Conservation (phyloP, 2,329 filamentous ascomycete species). For the Hypoxylon sp. region DNA sequence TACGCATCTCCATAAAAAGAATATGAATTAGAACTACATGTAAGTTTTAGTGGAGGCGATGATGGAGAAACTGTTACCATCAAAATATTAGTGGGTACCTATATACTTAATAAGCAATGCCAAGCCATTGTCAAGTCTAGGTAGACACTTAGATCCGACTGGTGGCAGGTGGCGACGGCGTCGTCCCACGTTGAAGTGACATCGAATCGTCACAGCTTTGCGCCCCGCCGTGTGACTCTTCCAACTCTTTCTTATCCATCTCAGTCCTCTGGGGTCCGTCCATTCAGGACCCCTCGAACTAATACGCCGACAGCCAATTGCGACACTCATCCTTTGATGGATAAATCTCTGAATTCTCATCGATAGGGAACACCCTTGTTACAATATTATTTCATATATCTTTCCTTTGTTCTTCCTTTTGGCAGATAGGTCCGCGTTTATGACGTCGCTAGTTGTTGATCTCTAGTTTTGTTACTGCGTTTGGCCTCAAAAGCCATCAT, state of each 20-base stretch:
- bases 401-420: constrained; percentile 2
- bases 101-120: not conserved
- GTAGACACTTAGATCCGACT: constrained; percentile 1
- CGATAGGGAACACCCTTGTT: constrained; percentile 8
- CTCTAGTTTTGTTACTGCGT: constrained; percentile 4
- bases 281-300: constrained; percentile 51
- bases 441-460: constrained; percentile 38
- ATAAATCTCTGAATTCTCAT: constrained; percentile 9
- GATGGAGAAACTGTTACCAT: not conserved
- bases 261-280: constrained; percentile 52
- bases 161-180: constrained; percentile 18
- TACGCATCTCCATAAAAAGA: too few relatives aligned
- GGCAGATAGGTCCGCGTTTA: constrained; percentile 16
- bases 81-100: not conserved
- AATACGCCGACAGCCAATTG: constrained; percentile 18
- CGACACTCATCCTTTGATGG: constrained; percentile 21
- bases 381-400: not conserved
- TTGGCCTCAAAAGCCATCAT: constrained; percentile 41
- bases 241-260: constrained; percentile 35
- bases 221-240: constrained; percentile 53
- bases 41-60: too few relatives aligned
- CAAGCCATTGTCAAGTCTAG: not conserved
- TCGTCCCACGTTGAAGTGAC: constrained; percentile 22
- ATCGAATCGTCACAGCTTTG: constrained; percentile 42
- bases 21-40: too few relatives aligned